Percentiles rank a stretch among this genome's conserved stretches.
These are phyloP conservation scores for Chrysochromulina parva DNA, from an alignment of 78 protist genomes.

Conservation along the genomic window DNA sequence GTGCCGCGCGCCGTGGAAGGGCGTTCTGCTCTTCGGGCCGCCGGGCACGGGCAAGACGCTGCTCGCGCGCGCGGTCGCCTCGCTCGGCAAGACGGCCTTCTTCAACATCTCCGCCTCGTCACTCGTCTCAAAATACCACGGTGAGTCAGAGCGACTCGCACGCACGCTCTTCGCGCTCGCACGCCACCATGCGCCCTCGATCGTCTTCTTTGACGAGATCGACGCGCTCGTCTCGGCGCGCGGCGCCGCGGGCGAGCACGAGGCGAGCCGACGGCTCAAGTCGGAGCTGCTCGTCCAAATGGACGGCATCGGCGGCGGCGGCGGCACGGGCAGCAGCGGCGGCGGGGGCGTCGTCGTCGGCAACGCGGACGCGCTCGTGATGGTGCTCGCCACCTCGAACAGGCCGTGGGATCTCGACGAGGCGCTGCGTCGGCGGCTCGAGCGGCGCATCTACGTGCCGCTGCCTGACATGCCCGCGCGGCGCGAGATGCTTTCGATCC, in stretches of 20 bases:
- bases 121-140: constrained; percentile 44
- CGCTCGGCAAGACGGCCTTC: constrained; percentile 20
- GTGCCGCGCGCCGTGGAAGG: constrained; percentile 81
- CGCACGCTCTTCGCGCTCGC: constrained; percentile 44
- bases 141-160: constrained; percentile 45
- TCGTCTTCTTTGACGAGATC: constrained; percentile 43
- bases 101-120: constrained; percentile 28
- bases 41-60: constrained; percentile 63
- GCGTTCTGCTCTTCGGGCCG: constrained; percentile 79
- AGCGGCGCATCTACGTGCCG: constrained; percentile 63
- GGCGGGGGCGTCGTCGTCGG: not conserved
- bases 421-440: constrained; percentile 70
- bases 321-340: not conserved
- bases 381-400: constrained; percentile 71
- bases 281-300: constrained; percentile 53
- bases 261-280: constrained; percentile 59
- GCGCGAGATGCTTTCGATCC: constrained; percentile 42
- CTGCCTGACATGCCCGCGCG: constrained; percentile 62
- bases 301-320: constrained; percentile 57
- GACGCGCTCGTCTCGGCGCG: constrained; percentile 50
- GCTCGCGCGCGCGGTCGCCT: constrained; percentile 92
- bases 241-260: constrained; percentile 61
- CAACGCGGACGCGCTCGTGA: constrained; percentile 40
- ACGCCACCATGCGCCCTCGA: constrained; percentile 13
- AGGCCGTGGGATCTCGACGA: constrained; percentile 78